These are phyloP conservation scores for Agrostemma githago DNA, from an alignment of 148 eudicot genomes.

Conservation along the genomic window DNA sequence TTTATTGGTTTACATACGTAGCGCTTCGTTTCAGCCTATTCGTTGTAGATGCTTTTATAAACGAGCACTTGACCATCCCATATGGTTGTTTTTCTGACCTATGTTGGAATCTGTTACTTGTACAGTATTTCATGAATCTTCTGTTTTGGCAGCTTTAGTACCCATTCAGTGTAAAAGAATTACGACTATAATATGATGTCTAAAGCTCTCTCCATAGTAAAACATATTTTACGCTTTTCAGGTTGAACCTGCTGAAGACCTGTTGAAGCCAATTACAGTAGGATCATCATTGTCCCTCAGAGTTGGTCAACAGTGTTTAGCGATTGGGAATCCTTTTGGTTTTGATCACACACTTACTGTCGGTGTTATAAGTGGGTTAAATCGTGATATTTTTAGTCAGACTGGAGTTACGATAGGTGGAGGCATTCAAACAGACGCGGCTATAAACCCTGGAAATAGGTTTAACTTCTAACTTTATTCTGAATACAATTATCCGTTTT, in stretches of 20 bases:
- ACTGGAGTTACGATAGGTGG: slow-evolving; percentile 96
- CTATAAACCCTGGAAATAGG: slow-evolving; percentile 99
- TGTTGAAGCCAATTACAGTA: slow-evolving; percentile 76
- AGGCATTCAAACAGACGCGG: slow-evolving; percentile 98
- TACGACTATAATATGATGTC: neutral
- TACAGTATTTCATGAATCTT: neutral
- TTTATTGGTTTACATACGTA: neutral
- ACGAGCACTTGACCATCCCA: neutral
- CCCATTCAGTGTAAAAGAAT: neutral
- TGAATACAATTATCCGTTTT: neutral
- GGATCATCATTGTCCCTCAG: slow-evolving; percentile 72
- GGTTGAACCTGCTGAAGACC: slow-evolving; percentile 83
- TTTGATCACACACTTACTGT: slow-evolving; percentile 99
- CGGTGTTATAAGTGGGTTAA: slow-evolving; percentile 90
- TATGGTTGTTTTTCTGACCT: neutral
- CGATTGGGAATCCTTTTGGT: slow-evolving; percentile 99
- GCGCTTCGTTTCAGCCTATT: neutral
- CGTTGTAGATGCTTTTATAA: neutral
- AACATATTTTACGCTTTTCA: slow-evolving; percentile 20
- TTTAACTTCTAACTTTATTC: slow-evolving; percentile 15
- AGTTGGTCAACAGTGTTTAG: slow-evolving; percentile 97
- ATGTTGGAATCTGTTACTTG: neutral
- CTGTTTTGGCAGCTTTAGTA: neutral
- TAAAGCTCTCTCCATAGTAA: neutral
- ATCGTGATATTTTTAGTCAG: slow-evolving; percentile 94